Conservation (phyloP, 768 basidiomycete genomes). For the Lactifluus subvellereus region DNA sequence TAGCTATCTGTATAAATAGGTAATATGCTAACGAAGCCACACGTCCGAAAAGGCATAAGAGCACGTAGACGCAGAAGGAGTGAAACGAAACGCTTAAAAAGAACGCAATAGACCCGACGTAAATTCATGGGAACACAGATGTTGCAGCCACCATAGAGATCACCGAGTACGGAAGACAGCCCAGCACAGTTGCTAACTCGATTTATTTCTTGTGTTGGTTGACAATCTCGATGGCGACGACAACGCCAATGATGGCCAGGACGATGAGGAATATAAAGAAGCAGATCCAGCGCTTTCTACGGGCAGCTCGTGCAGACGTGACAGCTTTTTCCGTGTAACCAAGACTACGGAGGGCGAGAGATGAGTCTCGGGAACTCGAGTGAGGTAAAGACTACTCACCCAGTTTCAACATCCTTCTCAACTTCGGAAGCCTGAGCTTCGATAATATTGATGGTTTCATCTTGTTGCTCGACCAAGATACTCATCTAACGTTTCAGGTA, state of each 20-base stretch:
- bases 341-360: slow-evolving; percentile 41
- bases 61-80: neutral
- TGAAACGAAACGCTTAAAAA: neutral
- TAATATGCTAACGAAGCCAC: neutral
- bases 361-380: slow-evolving; percentile 8
- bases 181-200: neutral
- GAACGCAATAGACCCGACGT: slow-evolving; percentile 4
- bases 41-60: slow-evolving; percentile 5
- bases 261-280: slow-evolving; percentile 66
- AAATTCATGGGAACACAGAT: slow-evolving; percentile 1
- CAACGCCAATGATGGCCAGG: slow-evolving; percentile 58
- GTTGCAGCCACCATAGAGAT: neutral
- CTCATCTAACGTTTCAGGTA: slow-evolving; percentile 59
- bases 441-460: slow-evolving; percentile 78
- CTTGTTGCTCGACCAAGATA: slow-evolving; percentile 90
- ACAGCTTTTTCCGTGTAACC: slow-evolving; percentile 85
- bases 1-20: slow-evolving; percentile 3
- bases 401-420: slow-evolving; percentile 79
- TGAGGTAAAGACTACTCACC: slow-evolving; percentile 42
- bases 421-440: slow-evolving; percentile 70
- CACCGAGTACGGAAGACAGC: neutral
- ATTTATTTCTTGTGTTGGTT: slow-evolving; percentile 36
- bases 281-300: slow-evolving; percentile 97
- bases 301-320: slow-evolving; percentile 75
- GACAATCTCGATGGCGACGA: slow-evolving; percentile 54